Evolutionary conservation across 2,329 filamentous ascomycete species (phyloP).

Genomic region (Amesomyces nigricolor): DNA sequence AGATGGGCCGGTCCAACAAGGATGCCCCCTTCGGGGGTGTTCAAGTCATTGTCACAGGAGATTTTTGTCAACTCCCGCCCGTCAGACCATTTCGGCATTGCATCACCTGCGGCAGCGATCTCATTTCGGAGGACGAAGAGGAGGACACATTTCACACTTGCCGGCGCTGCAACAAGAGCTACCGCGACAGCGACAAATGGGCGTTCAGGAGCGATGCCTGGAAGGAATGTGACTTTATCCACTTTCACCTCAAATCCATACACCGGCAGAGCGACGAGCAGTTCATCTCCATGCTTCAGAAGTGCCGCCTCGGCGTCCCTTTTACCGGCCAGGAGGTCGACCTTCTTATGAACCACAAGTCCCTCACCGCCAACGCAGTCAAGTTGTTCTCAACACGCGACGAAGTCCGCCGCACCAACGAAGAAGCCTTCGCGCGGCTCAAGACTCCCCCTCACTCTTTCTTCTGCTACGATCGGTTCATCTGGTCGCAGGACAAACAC

Average conservation of each 20-base stretch:
- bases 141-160: constrained; percentile 29
- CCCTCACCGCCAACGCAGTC: constrained; percentile 38
- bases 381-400: constrained; percentile 40
- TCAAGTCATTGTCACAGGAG: constrained; percentile 52
- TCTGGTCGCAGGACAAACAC: constrained; percentile 30
- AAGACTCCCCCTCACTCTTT: constrained; percentile 29
- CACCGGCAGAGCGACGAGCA: constrained; percentile 50
- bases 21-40: constrained; percentile 39
- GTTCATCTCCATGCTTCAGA: constrained; percentile 53
- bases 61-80: constrained; percentile 56
- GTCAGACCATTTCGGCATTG: constrained; percentile 53
- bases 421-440: constrained; percentile 25
- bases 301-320: constrained; percentile 42
- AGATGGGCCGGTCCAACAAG: constrained; percentile 29
- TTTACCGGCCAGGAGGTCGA: constrained; percentile 35
- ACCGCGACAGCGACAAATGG: constrained; percentile 50
- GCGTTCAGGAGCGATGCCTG: constrained; percentile 54
- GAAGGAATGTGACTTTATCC: constrained; percentile 47
- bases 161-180: constrained; percentile 32
- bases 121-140: constrained; percentile 18
- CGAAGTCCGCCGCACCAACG: constrained; percentile 36
- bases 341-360: constrained; percentile 41
- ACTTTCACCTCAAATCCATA: constrained; percentile 49
- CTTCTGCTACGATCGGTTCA: constrained; percentile 38
- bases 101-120: constrained; percentile 40